These are phyloP conservation scores for Coemansia nantahalensis DNA, from an alignment of 192 early-diverging fungal species.

Conservation along the genomic window DNA sequence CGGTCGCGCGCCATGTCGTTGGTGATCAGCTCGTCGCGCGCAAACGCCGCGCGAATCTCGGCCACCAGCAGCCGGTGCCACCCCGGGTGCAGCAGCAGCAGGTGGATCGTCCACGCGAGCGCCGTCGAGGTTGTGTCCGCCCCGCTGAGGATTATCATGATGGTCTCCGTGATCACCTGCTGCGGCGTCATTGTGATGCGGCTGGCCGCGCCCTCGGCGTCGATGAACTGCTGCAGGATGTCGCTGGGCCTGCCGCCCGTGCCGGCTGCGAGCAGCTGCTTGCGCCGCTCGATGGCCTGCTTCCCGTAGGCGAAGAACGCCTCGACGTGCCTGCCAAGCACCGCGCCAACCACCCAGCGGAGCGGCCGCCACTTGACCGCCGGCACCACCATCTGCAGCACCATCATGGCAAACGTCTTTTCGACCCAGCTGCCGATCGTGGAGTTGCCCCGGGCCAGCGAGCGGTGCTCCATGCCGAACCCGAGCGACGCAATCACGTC, in stretches of 20 bases:
- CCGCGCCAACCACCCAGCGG: not conserved
- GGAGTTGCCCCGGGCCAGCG: conserved; percentile 19
- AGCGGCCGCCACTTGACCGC: conserved; percentile 27
- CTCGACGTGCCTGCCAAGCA: conserved; percentile 15
- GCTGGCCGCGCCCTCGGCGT: conserved; percentile 32
- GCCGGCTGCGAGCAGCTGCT: conserved; percentile 5
- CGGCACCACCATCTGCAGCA: conserved; percentile 29
- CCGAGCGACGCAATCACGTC: conserved; percentile 40
- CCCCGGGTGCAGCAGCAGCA: conserved; percentile 39
- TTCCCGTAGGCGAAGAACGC: conserved; percentile 27
- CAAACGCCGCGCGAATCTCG: conserved; percentile 21
- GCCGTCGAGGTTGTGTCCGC: conserved; percentile 34
- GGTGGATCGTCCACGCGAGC: conserved; percentile 31
- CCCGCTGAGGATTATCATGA: conserved; percentile 36
- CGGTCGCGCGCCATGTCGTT: conserved; percentile 22
- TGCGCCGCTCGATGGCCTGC: conserved; percentile 19
- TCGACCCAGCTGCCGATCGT: conserved; percentile 26
- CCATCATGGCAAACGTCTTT: conserved; percentile 35
- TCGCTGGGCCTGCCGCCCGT: conserved; percentile 10
- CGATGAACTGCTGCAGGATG: conserved; percentile 41
- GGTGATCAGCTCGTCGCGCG: conserved; percentile 11
- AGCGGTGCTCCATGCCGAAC: conserved; percentile 25
- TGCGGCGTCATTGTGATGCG: conserved; percentile 24
- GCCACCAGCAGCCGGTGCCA: conserved; percentile 6
- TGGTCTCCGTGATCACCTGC: conserved; percentile 34